Base-by-base conservation (phyloP, 164 flowering plant genomes). In the Malania oleifera region DNA sequence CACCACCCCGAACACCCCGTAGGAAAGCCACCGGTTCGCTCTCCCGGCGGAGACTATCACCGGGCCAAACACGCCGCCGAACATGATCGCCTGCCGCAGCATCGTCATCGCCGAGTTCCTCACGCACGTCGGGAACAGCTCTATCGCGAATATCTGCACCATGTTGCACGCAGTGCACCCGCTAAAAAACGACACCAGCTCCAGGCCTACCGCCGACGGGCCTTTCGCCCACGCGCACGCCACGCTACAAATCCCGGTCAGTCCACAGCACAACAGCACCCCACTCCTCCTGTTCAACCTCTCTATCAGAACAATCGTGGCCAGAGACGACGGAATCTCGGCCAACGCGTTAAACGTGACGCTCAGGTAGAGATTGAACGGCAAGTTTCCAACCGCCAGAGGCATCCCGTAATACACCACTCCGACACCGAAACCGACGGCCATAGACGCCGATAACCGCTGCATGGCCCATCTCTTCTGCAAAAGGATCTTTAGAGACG, bases 121-220 rank as follows among this genome's bases (percentile, higher is more conserved):
- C 66, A 85, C 87, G 38, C 82, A 71, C 10, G 96, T 91, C 13
- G 98, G 96, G 37, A 91, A 91, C 78, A 91, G 43, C 78, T 91
- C 96, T 0, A 76, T n/a, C 0, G 77, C 59, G 68, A 75, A 89
- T 3, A 89, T 82, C 28, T 85, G 40, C 41, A 77, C 24, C 47
- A 84, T 59, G 51, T 73, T 57, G 25, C 75, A 75, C 0, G 84
- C 83, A 0, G 82, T 73, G 51, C 80, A 75, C 0, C 74, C 84
- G 27, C 82, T 48, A 27, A 83, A 82, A 48, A 86, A 85, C 0
- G 96, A 74, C 2, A 76, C 64, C 44, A 83, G 23, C 73, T 88
- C 95, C 26, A 77, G 1, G 15, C 59, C 82, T 0, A 86, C 71
- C 18, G 8, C 43, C 54, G 26, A 34, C 48, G 53, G 43, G 27